Evolutionary conservation across 2,329 filamentous ascomycete species (phyloP).

Genomic region (Cadophora malorum): DNA sequence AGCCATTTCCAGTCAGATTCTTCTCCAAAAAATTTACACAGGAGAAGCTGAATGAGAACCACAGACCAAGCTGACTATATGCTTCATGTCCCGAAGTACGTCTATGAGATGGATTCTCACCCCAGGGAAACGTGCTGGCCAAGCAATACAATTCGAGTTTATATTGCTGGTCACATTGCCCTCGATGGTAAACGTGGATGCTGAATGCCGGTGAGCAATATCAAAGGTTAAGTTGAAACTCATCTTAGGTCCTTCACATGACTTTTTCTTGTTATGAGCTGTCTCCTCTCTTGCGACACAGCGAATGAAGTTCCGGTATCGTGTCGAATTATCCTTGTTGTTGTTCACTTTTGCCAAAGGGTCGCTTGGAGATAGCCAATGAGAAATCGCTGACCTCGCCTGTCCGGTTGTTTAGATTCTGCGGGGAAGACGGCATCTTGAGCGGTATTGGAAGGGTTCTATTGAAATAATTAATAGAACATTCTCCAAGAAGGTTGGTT

Average conservation of each 20-base stretch:
- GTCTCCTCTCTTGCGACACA: background rate
- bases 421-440: background rate
- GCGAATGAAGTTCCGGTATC: background rate
- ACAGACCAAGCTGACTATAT: slow-evolving; percentile 3
- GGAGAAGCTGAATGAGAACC: background rate
- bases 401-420: slow-evolving; percentile 6
- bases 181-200: background rate
- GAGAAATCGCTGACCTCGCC: background rate
- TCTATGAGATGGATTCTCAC: background rate
- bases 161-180: background rate
- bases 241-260: background rate
- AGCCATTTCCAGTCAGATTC: background rate
- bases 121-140: background rate
- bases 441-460: background rate
- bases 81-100: background rate
- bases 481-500: slow-evolving; percentile 1
- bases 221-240: slow-evolving; percentile 5
- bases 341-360: slow-evolving; percentile 10
- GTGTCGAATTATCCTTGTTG: background rate
- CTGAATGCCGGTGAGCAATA: background rate
- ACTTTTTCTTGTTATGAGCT: background rate
- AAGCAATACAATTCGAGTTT: slow-evolving; percentile 1
- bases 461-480: background rate
- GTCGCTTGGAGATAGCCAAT: background rate
- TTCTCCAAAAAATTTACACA: background rate